Base-by-base conservation (phyloP, 1,139 yeast genomes). In the Protomyces inouyei region DNA sequence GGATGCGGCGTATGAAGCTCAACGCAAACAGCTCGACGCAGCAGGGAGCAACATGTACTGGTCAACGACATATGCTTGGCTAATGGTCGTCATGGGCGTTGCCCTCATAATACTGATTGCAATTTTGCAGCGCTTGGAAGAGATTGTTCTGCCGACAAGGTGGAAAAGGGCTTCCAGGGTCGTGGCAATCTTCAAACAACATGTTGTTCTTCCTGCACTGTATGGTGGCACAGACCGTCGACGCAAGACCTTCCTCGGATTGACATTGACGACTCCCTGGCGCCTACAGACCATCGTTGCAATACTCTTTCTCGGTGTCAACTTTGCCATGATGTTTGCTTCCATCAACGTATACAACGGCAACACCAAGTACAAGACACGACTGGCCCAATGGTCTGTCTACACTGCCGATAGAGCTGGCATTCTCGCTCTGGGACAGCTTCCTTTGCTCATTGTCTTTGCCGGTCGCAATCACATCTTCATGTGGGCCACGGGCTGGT, bases 381-480 rank as follows among this genome's bases (percentile, higher is more conserved):
- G 16, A 9, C n/a, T 40, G 6, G 43, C 45, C 14, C 74, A 76
- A 57, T 56, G 72, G 10, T 72, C 67, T 70, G 76, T 73, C 67
- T 83, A 77, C 71, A 72, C 79, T 66, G 84, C 83, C 0, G 85
- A 80, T 55, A 77, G 92, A 67, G 75, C 86, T 0, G 87, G 89
- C 37, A 78, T 85, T 38, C 72, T 86, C 51, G 79, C 84, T 2
- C 79, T 85, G 55, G 79, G 80, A 32, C 75, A 82, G 67, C 71
- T 82, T 70, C 88, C 87, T 0, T 69, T 84, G 12, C 70, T 85
- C 32, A 76, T 84, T 51, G 71, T 83, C 43, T 79, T 85, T 75
- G 87, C 85, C 0, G 87, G 88, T 3, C 76, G 91, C 69, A 85
- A 81, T 73, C 85, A 85, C 71, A 73, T 85, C 61, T 72, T 85